Evolutionary conservation across 345 rosid species (phyloP).

Genomic region (Rubroshorea leprosula): DNA sequence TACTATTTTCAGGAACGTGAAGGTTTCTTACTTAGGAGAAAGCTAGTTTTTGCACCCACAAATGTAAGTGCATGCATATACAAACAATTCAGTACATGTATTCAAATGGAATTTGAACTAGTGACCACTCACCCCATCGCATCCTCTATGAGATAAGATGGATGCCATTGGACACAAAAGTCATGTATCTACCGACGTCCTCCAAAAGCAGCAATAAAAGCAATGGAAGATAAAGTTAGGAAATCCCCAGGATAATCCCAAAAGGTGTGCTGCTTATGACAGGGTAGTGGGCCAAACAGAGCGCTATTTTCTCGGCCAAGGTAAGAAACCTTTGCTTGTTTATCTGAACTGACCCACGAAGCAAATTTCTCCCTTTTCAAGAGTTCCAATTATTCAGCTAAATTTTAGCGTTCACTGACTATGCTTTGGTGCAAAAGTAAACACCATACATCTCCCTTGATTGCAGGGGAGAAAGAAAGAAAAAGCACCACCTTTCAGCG

Average conservation of each 20-base stretch:
- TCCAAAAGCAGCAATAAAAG: background rate
- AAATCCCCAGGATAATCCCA: background rate
- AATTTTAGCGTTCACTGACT: background rate
- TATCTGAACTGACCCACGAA: background rate
- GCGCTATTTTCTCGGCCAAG: constrained; percentile 4
- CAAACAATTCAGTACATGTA: too few species aligned
- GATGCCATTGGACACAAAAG: background rate
- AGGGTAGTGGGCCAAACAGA: constrained; percentile 4
- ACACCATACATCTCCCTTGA: background rate
- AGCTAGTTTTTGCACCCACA: too few species aligned
- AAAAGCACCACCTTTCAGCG: background rate
- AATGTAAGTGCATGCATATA: too few species aligned
- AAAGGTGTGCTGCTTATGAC: background rate
- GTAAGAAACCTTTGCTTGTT: constrained; percentile 10
- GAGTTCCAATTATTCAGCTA: background rate
- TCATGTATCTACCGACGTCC: background rate
- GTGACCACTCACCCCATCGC: too few species aligned
- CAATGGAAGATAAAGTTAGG: background rate
- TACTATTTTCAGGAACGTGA: too few species aligned
- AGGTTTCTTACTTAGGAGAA: too few species aligned
- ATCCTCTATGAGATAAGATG: background rate
- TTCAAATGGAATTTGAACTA: background rate
- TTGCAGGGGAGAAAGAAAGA: background rate
- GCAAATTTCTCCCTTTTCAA: background rate
- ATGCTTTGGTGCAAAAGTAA: constrained; percentile 7